Evolutionary conservation across 2,329 filamentous ascomycete species (phyloP), one percentile per base, ranked within the genome.

Genomic region (Ophiosphaerella narmari): DNA sequence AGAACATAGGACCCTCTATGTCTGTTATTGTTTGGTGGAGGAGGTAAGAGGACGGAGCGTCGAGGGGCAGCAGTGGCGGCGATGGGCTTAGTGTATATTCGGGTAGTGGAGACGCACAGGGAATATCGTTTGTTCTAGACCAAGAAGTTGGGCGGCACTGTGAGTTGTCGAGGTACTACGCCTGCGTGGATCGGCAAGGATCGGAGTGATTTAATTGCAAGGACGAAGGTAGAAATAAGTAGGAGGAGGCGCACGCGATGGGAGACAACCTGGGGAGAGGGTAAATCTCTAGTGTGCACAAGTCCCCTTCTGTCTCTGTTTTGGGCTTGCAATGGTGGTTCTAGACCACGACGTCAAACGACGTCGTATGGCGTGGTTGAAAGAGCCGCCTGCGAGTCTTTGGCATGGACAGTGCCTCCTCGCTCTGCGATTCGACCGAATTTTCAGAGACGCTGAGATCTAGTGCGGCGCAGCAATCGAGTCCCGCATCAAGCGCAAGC

Each of bases 61-160:
- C 18, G 41, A 48, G 43, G 39, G 42, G 46, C 36, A 21, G 48
- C 42, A 39, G 50, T 41, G 16, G 9, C 47, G 46, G 50, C 44
- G 51, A 53, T 48, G 52, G 38, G 57, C 49, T 43, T 39, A 21
- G 33, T 48, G 6, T 29, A 29, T 29, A 11, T 29, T 7, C 26
- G 26, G 13, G 41, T 21, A 43, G 55, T 54, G 55, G 54, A 43
- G 43, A 50, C 29, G 43, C 45, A 46, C 41, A 52, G 34, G 40
- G 50, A 46, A 49, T 56, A 63, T 63, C 58, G 46, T 51, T 43
- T 24, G 52, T 54, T 62, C 60, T 58, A 58, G 60, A 46, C 55
- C 52, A 21, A 48, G 46, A 48, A 33, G 40, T 41, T 49, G 12
- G 37, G 7, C 5, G 26, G 26, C 26, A 9, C 26, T 9, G 11